Base-by-base conservation (phyloP, 108 stramenopile genomes). In the Skeletonema menzelii region DNA sequence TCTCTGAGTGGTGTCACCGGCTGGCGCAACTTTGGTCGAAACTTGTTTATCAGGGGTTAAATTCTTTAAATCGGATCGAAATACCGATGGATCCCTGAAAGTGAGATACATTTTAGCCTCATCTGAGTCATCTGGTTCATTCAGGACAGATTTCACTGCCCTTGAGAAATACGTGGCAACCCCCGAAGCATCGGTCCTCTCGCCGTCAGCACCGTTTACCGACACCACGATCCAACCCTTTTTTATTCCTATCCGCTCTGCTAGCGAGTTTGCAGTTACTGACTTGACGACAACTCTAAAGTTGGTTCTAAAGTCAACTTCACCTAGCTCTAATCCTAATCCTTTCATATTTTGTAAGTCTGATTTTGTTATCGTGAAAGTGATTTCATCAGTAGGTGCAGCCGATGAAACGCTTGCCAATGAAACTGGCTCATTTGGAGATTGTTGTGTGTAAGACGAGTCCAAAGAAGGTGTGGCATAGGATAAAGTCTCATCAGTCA, bases 11-110 rank as follows among this genome's bases (percentile, higher is more conserved):
- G 88, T 90, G 35, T 91, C 88, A 27, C 93, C 88, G 0, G 79
- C 88, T 8, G 93, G 93, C 12, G 91, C 93, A 7, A 94, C 87
- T 63, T 86, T 89, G 3, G 93, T 94, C 12, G 77, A 64, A 19
- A 71, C 80, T 14, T 82, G 78, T 24, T 56, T 73, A 6, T 40
- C 70, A 5, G 6, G 38, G 6, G 82, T 64, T 27, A 87, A 65
- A 32, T 84, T 73, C 47, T 65, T 53, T 44, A 94, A 59, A 6
- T 74, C 63, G 15, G 74, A 62, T 69, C 72, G 67, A 73, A 94
- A 94, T 12, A 63, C 47, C 15, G 82, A 35, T 35, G 89, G 89
- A 76, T 94, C 88, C 10, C 93, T 80, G 66, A 94, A 94, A 0
- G 72, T 80, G 27, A 94, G 58, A 27, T 77, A 76, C 12, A 91